Evolutionary conservation across 2,329 filamentous ascomycete genomes (phyloP), one percentile per base, ranked within the genome.

Genomic region (Cladosporium sp.): DNA sequence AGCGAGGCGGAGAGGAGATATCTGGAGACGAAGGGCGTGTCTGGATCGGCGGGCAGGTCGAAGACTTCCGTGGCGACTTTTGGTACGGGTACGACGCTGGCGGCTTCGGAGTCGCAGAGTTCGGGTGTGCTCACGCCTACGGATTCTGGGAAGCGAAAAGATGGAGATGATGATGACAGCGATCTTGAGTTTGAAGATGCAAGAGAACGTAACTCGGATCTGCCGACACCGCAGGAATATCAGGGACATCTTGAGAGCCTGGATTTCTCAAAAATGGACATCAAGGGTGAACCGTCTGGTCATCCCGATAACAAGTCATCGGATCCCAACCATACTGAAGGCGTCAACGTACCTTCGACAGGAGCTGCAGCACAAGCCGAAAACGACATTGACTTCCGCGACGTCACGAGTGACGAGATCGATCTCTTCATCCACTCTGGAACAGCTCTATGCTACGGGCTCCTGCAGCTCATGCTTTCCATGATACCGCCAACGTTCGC

Each of bases 351-450:
- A 6, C 48, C 54, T 38, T 54, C 51, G 28, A 55, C 51, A 22
- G 45, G 46, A 13, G 55, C 58, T 10, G 54, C 49, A 16, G 46
- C 54, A 9, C 45, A 56, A 45, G 58, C 67, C 9, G 65, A 69
- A 37, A 61, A 78, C 54, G 78, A 80, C 32, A 73, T 78, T 6
- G 82, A 86, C 55, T 79, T 82, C 1, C 77, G 82, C 4, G 72
- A 83, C 2, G 86, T 92, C 59, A 82, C 80, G 35, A 64, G 68
- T 3, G 83, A 91, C 55, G 83, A 87, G 0, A 81, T 92, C 14
- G 92, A 97, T 67, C 72, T 86, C 18, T 98, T 96, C 66, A 84
- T 96, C 35, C 89, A 95, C 67, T 91, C 89, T 0, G 92, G 90
- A 9, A 82, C 85, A 4, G 93, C 87, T 65, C 85, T 96, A 69